phyloP scores from a whole-genome alignment of 176 grass and related monocot genomes.

The Oropetium thomaeum region DNA sequence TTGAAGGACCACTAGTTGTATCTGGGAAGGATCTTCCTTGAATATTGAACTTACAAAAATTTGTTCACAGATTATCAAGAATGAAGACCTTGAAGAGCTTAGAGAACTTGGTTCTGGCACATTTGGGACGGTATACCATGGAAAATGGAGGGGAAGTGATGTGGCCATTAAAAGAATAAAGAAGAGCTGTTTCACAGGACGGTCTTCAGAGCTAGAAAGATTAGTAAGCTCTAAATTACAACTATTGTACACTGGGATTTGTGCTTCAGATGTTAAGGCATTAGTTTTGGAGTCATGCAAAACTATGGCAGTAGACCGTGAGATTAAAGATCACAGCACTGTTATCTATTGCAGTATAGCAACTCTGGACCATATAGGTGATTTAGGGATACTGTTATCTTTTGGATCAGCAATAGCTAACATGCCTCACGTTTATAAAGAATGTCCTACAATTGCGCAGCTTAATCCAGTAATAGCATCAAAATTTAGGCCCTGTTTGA shows the following conservation, averaged over 20 bases:
- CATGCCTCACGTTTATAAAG: conserved; percentile 16
- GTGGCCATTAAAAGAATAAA: conserved; percentile 99
- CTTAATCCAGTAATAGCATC: not conserved
- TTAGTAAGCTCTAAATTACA: conserved; percentile 41
- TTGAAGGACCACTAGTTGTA: not conserved
- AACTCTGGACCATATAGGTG: conserved; percentile 10
- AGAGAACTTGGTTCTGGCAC: conserved; percentile 95
- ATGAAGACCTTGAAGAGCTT: conserved; percentile 93
- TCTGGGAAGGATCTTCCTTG: not conserved
- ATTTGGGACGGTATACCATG: conserved; percentile 96
- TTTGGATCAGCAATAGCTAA: not conserved
- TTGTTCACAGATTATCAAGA: conserved; percentile 80
- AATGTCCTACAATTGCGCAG: not conserved
- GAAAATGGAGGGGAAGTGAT: conserved; percentile 99
- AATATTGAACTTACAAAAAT: conserved; percentile 13
- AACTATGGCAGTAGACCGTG: not conserved
- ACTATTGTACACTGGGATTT: not conserved
- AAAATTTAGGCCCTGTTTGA: too few relatives aligned
- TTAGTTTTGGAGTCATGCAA: conserved; percentile 19
- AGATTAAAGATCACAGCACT: conserved; percentile 3
- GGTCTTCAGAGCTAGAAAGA: conserved; percentile 96
- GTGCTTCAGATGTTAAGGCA: not conserved
- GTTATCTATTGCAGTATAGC: not conserved
- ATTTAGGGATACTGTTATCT: not conserved
- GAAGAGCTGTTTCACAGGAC: conserved; percentile 89